Percentiles rank a stretch among this genome's conserved stretches.
Conservation (phyloP, 176 grass and related monocot genomes). For the Canna indica region DNA sequence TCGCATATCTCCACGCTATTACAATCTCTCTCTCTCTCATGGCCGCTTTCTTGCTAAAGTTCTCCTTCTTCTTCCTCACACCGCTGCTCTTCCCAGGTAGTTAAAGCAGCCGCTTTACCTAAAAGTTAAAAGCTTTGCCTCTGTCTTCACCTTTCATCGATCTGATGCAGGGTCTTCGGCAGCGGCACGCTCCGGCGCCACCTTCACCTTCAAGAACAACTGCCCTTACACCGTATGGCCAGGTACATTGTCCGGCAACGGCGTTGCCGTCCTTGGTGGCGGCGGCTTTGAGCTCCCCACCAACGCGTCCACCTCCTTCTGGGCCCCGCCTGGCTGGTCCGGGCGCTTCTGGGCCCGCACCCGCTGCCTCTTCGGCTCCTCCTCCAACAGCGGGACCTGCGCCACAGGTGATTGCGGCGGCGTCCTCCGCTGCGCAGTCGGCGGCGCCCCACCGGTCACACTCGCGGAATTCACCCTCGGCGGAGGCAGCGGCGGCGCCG, state of each 20-base stretch:
- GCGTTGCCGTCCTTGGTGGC: not conserved
- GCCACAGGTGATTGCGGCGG: slow-evolving; percentile 6
- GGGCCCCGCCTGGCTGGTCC: slow-evolving; percentile 4
- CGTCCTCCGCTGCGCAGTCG: not conserved
- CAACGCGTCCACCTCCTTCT: not conserved
- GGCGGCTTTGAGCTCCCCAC: slow-evolving; percentile 4
- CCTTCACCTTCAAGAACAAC: slow-evolving; percentile 6
- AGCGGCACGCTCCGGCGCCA: not conserved
- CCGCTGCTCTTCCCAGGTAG: not conserved
- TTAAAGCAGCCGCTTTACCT: not conserved
- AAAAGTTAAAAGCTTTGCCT: too few relatives aligned
- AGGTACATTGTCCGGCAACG: slow-evolving; percentile 15
- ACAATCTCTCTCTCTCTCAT: not conserved
- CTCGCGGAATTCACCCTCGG: slow-evolving; percentile 12
- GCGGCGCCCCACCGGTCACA: not conserved
- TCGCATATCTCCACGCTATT: too few relatives aligned
- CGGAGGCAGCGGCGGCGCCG: not conserved
- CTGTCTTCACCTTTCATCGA: not conserved
- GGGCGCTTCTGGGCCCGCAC: slow-evolving; percentile 15
- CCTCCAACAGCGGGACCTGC: not conserved
- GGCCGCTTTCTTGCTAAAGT: not conserved
- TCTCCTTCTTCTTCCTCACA: not conserved
- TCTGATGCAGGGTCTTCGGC: not conserved
- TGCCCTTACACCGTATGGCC: slow-evolving; percentile 5
- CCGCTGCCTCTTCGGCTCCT: not conserved